Evolutionary conservation across 257 asterid genomes (phyloP), one percentile per base, ranked within the genome.

Genomic region (Penstemon eatonii): DNA sequence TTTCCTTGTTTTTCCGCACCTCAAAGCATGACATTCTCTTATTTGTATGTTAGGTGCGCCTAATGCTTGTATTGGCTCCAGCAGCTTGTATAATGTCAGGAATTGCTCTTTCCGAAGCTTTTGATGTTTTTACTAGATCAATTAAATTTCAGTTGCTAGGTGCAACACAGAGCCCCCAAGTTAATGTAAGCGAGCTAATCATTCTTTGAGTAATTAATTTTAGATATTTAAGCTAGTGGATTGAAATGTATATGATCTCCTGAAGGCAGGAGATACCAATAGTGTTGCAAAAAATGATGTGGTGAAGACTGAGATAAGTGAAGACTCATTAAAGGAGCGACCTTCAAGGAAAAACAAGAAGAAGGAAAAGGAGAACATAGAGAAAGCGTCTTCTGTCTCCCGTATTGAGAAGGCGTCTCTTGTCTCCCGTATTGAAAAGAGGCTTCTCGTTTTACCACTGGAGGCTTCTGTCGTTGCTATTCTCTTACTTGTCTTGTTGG

Each of bases 31-130:
- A 73, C 69, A 68, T 58, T 66, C 38, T 15, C 68, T 77, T 70
- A 59, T 72, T 76, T 52, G 60, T 69, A 76, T 76, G 74, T 47
- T 84, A 89, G 99, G 99, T 91, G 66, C 96, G 99, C 13, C 81
- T 94, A 75, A 94, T 94, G 99, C 98, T 94, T 74, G 99, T 94
- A 47, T 91, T 94, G 65, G 99, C 99, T 75, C 98, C 99, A 50
- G 99, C 98, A 10, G 99, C 99, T 66, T 94, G 99, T 80, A 89
- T 94, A 78, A 83, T 94, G 97, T 94, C 99, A 75, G 99, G 98
- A 77, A 94, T 91, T 65, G 99, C 99, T 65, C 96, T 94, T 69
- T 94, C 99, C 5, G 89, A 87, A 81, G 96, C 99, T 53, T 91
- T 91, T 80, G 92, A 75, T 65, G 95, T 89, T 77, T 77, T 94